A percentile compares a stretch with the other conserved stretches of the same genome.
phyloP scores from a whole-genome alignment of 768 basidiomycete genomes.

The Pulveroboletus sp. region DNA sequence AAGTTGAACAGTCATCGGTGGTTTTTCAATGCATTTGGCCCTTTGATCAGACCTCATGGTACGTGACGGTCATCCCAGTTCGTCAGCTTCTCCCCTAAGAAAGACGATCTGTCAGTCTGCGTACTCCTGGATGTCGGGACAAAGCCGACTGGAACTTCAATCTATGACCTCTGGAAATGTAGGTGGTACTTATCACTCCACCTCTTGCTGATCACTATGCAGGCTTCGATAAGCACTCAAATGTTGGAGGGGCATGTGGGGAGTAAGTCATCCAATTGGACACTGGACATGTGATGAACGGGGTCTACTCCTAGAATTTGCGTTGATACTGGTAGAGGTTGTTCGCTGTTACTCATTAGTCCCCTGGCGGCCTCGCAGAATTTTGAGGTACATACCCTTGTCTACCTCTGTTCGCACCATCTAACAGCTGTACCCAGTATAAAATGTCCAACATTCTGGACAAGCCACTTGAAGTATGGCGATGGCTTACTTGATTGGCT shows the following conservation, averaged over 20 bases:
- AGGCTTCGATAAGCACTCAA: slow-evolving; percentile 74
- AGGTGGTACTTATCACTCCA: slow-evolving; percentile 3
- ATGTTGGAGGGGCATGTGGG: slow-evolving; percentile 94
- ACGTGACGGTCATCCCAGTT: slow-evolving; percentile 2
- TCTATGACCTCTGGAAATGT: slow-evolving; percentile 97
- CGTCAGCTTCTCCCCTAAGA: not conserved
- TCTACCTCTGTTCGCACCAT: not conserved
- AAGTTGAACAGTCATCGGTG: slow-evolving; percentile 94
- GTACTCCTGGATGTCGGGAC: slow-evolving; percentile 93
- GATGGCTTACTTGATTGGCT: not conserved
- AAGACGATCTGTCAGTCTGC: slow-evolving; percentile 50
- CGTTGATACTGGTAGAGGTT: slow-evolving; percentile 73
- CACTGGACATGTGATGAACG: not conserved
- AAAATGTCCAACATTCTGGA: slow-evolving; percentile 97
- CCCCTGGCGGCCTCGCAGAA: slow-evolving; percentile 92
- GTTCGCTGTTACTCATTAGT: slow-evolving; percentile 63
- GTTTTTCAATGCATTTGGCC: slow-evolving; percentile 97
- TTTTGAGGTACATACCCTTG: slow-evolving; percentile 57
- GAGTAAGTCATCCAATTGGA: slow-evolving; percentile 47
- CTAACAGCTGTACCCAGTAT: slow-evolving; percentile 44
- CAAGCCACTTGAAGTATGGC: slow-evolving; percentile 82
- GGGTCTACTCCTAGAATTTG: slow-evolving; percentile 51
- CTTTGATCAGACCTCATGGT: slow-evolving; percentile 83
- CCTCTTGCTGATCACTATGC: slow-evolving; percentile 4
- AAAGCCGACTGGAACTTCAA: slow-evolving; percentile 89